phyloP scores from a whole-genome alignment of 768 basidiomycete species.

The Boletus fagicola region DNA sequence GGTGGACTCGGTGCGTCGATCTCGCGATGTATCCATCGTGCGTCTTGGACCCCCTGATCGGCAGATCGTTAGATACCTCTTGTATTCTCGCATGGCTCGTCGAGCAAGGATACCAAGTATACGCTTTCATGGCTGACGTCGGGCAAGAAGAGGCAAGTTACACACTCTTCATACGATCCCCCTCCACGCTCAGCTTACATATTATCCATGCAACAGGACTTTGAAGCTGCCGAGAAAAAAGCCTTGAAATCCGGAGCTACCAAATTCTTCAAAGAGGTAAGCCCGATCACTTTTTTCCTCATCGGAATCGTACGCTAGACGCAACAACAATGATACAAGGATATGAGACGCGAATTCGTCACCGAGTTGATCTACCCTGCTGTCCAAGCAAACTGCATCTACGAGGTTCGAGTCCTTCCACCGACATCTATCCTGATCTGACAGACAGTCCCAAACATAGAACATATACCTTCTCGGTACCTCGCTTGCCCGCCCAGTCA shows the following conservation, averaged over 20 bases:
- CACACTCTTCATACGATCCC: not conserved
- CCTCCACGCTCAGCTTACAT: slow-evolving; percentile 3
- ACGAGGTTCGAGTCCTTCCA: slow-evolving; percentile 61
- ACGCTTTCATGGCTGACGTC: slow-evolving; percentile 96
- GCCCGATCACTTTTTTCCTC: not conserved
- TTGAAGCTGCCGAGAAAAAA: slow-evolving; percentile 86
- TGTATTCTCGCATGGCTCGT: slow-evolving; percentile 99
- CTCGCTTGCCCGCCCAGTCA: slow-evolving; percentile 96
- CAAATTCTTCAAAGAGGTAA: slow-evolving; percentile 89
- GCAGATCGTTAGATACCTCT: slow-evolving; percentile 69
- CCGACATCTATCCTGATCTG: not conserved
- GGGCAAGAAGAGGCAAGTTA: slow-evolving; percentile 78
- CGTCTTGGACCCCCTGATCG: slow-evolving; percentile 3
- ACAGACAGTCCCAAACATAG: slow-evolving; percentile 35
- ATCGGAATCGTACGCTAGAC: not conserved
- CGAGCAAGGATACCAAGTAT: slow-evolving; percentile 96
- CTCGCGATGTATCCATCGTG: not conserved
- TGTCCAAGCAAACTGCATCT: slow-evolving; percentile 97
- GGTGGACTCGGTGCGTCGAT: slow-evolving; percentile 84
- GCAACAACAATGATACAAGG: too few relatives aligned
- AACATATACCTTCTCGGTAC: slow-evolving; percentile 97
- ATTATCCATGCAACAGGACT: slow-evolving; percentile 63
- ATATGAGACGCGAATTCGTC: slow-evolving; percentile 92
- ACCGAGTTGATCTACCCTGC: slow-evolving; percentile 97
- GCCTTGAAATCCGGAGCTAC: slow-evolving; percentile 91